Percentiles rank a stretch among this genome's conserved stretches.
phyloP scores from a whole-genome alignment of 208 protist genomes.

The Leishmania braziliensis region DNA sequence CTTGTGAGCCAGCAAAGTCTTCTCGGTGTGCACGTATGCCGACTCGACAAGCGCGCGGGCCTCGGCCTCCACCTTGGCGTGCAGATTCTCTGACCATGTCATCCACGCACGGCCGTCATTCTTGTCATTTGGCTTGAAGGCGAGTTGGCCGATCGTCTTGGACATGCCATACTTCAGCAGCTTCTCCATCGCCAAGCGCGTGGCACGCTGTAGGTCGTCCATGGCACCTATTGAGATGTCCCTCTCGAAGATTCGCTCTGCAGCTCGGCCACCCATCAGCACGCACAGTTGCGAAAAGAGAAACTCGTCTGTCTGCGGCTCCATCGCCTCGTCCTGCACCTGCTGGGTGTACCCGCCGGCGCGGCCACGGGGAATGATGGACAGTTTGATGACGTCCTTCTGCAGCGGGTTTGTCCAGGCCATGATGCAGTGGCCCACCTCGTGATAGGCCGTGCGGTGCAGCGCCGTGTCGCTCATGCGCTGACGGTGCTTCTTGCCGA shows the following conservation, averaged over 20 bases:
- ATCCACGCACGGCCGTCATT: slow-evolving; percentile 91
- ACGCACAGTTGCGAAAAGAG: slow-evolving; percentile 92
- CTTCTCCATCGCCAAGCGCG: slow-evolving; percentile 86
- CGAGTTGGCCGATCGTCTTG: slow-evolving; percentile 79
- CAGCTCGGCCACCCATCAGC: slow-evolving; percentile 88
- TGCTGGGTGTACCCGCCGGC: slow-evolving; percentile 94
- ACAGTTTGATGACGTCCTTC: slow-evolving; percentile 93
- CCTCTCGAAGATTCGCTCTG: slow-evolving; percentile 85
- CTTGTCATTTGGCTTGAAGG: slow-evolving; percentile 89
- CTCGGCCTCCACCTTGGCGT: slow-evolving; percentile 87
- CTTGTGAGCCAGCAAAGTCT: slow-evolving; percentile 67
- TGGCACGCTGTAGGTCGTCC: slow-evolving; percentile 92
- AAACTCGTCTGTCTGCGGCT: slow-evolving; percentile 84
- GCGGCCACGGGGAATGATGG: slow-evolving; percentile 90
- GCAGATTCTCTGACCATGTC: slow-evolving; percentile 88
- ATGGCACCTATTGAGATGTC: slow-evolving; percentile 92
- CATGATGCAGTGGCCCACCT: slow-evolving; percentile 97
- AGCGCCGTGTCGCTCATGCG: slow-evolving; percentile 87
- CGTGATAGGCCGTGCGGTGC: slow-evolving; percentile 96
- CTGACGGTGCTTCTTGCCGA: slow-evolving; percentile 94
- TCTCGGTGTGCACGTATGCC: slow-evolving; percentile 76
- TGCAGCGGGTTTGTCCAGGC: slow-evolving; percentile 88
- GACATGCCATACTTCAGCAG: slow-evolving; percentile 91
- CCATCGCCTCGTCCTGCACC: slow-evolving; percentile 89
- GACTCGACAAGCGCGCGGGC: slow-evolving; percentile 69